phyloP scores from a whole-genome alignment of 495 filamentous ascomycete species.

The Sporormia fimetaria region DNA sequence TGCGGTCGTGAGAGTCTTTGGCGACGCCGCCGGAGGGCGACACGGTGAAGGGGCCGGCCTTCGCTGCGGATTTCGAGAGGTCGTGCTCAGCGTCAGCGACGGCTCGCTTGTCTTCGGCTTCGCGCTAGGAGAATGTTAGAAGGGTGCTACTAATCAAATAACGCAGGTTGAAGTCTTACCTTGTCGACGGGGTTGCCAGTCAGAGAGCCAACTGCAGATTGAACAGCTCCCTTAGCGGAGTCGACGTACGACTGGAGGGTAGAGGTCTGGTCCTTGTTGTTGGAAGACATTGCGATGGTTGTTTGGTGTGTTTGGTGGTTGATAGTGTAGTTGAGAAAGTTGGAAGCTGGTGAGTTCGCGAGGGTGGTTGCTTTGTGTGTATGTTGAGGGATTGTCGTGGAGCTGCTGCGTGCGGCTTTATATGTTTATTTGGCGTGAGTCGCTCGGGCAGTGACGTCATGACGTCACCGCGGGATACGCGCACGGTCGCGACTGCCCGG shows the following conservation, averaged over 20 bases:
- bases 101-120: conserved; percentile 28
- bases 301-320: conserved; percentile 2
- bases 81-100: conserved; percentile 53
- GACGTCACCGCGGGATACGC: conserved; percentile 8
- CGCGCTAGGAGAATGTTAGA: conserved; percentile 17
- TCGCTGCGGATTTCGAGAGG: conserved; percentile 60
- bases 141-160: background rate
- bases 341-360: background rate
- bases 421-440: conserved; percentile 2
- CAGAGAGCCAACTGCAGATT: conserved; percentile 57
- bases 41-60: conserved; percentile 56
- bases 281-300: conserved; percentile 10
- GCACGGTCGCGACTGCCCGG: too few relatives aligned
- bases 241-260: conserved; percentile 75
- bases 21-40: conserved; percentile 60
- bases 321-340: background rate
- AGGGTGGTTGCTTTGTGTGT: background rate
- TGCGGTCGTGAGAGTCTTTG: conserved; percentile 60
- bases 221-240: conserved; percentile 59
- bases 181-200: conserved; percentile 64
- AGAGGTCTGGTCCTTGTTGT: conserved; percentile 38
- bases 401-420: background rate
- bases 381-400: background rate
- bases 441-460: conserved; percentile 3
- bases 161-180: conserved; percentile 35